Conservation (phyloP, 257 asterid genomes). For the Cynanchum wilfordii region DNA sequence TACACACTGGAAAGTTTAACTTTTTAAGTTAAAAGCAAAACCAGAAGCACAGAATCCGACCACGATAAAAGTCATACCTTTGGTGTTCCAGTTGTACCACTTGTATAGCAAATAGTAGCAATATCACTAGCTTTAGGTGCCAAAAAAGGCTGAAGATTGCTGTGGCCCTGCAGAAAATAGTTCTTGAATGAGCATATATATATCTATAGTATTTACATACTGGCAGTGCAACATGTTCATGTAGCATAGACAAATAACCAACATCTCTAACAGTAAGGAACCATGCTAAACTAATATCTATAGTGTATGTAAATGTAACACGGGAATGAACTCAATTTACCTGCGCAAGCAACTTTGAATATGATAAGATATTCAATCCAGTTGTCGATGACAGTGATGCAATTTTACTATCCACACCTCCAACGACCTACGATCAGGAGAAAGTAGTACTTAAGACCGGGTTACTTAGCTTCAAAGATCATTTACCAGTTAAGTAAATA, state of each 20-base stretch:
- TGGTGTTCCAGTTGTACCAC: conserved; percentile 98
- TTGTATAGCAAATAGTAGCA: conserved; percentile 89
- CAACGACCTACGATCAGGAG: conserved; percentile 59
- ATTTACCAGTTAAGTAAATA: neutral
- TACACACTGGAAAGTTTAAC: neutral
- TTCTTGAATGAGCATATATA: too few relatives aligned
- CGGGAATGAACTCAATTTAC: conserved; percentile 28
- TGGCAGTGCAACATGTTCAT: neutral
- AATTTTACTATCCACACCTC: conserved; percentile 71
- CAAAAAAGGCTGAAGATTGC: conserved; percentile 56
- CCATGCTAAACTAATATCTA: conserved; percentile 3
- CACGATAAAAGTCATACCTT: conserved; percentile 45
- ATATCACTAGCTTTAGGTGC: conserved; percentile 78
- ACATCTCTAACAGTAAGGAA: neutral
- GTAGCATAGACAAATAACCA: neutral
- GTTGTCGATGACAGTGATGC: conserved; percentile 60
- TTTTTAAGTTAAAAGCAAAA: neutral
- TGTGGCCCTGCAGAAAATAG: conserved; percentile 46
- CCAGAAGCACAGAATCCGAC: neutral
- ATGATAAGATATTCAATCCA: conserved; percentile 63
- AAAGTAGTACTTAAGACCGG: conserved; percentile 13
- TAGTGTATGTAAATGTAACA: too few relatives aligned
- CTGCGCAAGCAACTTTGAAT: conserved; percentile 58
- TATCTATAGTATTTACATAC: too few relatives aligned
- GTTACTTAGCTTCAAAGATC: neutral